Base-by-base conservation (phyloP, 768 basidiomycete genomes). In the Mycena vulgaris region DNA sequence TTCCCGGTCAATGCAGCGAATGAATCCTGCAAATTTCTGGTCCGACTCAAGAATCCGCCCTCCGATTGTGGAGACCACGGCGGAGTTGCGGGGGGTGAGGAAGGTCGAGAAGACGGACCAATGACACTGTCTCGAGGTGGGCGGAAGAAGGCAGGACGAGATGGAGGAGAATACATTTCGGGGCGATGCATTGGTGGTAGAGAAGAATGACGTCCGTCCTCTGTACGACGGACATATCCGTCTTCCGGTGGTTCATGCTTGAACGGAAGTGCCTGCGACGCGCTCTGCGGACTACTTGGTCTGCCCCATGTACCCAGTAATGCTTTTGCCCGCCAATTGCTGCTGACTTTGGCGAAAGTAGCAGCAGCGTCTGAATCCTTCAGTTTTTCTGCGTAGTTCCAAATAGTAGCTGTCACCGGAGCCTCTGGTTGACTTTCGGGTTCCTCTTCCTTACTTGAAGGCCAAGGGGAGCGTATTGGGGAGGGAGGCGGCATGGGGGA, bases 361-460 rank as follows among this genome's bases (percentile, higher is more conserved):
- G 94, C 93, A 40, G 89, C 84, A 1, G 93, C 82, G 75, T 94
- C 92, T 2, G 93, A 93, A 61, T 93, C 90, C 76, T 88, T 91
- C 17, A 95, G 75, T 75, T 90, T 93, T 73, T 89, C 92, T 0
- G 94, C 91, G 75, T 94, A 95, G 39, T 80, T 78, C 93, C 92
- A 93, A 6, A 93, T 69, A 66, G 81, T 84, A 16, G 85, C 80
- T 31, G 78, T 73, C 23, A 72, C 73, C 53, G 77, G 80, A 48
- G 76, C 70, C 48, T 49, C 63, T 23, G 77, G 70, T 37, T 74
- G 53, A 9, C 69, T 51, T 56, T 74, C 60, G 17, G 69, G 37
- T 27, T 75, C 37, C 33, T 75, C 60, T 27, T 58, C 61, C 40
- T 73, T 72, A 49, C 76, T 57, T 7, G 72, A 53, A 30, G 72